These are phyloP conservation scores for Podaxis carcinomalis DNA, from an alignment of 768 basidiomycete species.

Conservation along the genomic window DNA sequence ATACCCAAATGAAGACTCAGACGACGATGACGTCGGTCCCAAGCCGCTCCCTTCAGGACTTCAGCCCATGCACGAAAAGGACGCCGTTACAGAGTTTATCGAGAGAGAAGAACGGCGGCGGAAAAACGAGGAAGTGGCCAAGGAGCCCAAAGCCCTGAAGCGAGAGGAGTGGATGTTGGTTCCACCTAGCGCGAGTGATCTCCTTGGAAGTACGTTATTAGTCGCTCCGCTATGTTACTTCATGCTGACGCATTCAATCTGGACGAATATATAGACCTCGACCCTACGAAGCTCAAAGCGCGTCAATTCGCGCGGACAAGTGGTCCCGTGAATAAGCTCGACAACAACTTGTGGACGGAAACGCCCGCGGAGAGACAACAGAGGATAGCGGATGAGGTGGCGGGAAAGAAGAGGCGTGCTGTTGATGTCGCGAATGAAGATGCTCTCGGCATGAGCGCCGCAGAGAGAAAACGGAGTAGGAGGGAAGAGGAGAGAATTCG, in stretches of 20 bases:
- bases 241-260: background rate
- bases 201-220: conserved; percentile 64
- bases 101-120: conserved; percentile 78
- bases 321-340: conserved; percentile 41
- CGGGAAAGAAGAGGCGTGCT: conserved; percentile 82
- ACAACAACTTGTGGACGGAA: conserved; percentile 90
- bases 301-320: conserved; percentile 67
- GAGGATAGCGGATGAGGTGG: conserved; percentile 88
- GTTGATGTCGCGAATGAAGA: conserved; percentile 45
- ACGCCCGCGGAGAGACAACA: conserved; percentile 91
- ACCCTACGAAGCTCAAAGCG: conserved; percentile 78
- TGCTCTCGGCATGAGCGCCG: conserved; percentile 33
- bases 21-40: conserved; percentile 84
- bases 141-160: conserved; percentile 69
- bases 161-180: conserved; percentile 99
- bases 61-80: conserved; percentile 35
- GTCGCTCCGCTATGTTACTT: background rate
- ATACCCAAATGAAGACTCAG: conserved; percentile 49
- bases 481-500: conserved; percentile 66
- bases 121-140: conserved; percentile 60
- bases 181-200: conserved; percentile 78
- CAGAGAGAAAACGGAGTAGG: conserved; percentile 52
- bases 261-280: conserved; percentile 55
- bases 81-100: conserved; percentile 78
- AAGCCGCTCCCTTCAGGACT: conserved; percentile 57